These are phyloP conservation scores for Penicillium sp. DNA, from an alignment of 2,329 filamentous ascomycete genomes.

Conservation along the genomic window DNA sequence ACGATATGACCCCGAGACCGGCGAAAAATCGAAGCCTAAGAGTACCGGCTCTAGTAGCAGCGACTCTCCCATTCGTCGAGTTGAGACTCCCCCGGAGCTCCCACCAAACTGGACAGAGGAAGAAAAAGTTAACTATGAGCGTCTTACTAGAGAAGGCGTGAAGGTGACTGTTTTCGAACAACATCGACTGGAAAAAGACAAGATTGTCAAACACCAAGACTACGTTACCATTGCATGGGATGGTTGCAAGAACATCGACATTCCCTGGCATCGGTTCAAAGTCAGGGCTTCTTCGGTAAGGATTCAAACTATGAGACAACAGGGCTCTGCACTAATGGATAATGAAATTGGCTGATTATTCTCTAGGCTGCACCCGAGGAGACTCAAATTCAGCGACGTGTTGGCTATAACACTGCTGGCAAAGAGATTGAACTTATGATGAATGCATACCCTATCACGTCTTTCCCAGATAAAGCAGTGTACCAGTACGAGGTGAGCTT, in stretches of 20 bases:
- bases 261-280: slow-evolving; percentile 10
- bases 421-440: slow-evolving; percentile 57
- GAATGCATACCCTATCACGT: slow-evolving; percentile 72
- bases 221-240: slow-evolving; percentile 5
- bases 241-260: slow-evolving; percentile 8
- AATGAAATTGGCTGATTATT: not conserved
- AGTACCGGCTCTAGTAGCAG: not conserved
- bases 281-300: not conserved
- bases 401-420: slow-evolving; percentile 56
- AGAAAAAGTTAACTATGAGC: not conserved
- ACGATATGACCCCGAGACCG: not conserved
- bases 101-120: slow-evolving; percentile 3
- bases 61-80: slow-evolving; percentile 4
- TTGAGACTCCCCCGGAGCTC: not conserved
- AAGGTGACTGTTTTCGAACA: slow-evolving; percentile 1
- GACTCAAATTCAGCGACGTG: slow-evolving; percentile 1
- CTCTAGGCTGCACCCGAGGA: not conserved
- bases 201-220: not conserved
- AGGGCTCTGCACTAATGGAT: not conserved
- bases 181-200: slow-evolving; percentile 1
- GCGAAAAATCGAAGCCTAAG: not conserved
- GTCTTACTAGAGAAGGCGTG: not conserved
- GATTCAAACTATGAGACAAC: not conserved
- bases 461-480: slow-evolving; percentile 61
- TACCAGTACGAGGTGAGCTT: slow-evolving; percentile 80